Percentiles rank a stretch among this genome's conserved stretches.
phyloP scores from a whole-genome alignment of 306 rosid species.

The Vigna angularis region DNA sequence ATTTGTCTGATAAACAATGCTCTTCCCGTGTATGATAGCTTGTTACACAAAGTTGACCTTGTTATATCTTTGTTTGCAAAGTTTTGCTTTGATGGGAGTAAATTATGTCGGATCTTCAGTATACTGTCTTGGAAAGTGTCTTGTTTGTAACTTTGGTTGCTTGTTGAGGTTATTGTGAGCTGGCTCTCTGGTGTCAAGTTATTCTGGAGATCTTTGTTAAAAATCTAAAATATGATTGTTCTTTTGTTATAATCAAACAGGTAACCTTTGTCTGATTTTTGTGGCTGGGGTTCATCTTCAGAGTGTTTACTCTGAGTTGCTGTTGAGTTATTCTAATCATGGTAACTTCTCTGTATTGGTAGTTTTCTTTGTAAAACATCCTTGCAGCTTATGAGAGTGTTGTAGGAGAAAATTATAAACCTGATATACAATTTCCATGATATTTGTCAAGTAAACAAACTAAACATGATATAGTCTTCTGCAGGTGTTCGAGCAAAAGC shows the following conservation, averaged over 20 bases:
- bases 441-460: constrained; percentile 35
- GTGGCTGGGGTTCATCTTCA: constrained; percentile 46
- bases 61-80: constrained; percentile 4
- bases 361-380: constrained; percentile 35
- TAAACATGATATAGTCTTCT: constrained; percentile 43
- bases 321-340: constrained; percentile 43
- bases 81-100: constrained; percentile 24
- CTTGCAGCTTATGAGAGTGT: constrained; percentile 29
- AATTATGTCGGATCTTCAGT: constrained; percentile 10
- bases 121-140: constrained; percentile 21
- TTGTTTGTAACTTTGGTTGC: constrained; percentile 3
- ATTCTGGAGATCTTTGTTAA: constrained; percentile 29
- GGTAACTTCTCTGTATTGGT: constrained; percentile 45
- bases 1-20: constrained; percentile 22
- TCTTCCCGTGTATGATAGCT: constrained; percentile 19
- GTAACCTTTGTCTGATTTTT: constrained; percentile 41
- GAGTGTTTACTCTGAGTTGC: constrained; percentile 48
- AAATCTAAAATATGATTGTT: constrained; percentile 44
- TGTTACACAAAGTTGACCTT: not conserved
- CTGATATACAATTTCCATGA: constrained; percentile 13
- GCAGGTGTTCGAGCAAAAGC: constrained; percentile 78
- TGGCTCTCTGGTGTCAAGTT: constrained; percentile 37
- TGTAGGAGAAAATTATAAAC: constrained; percentile 21
- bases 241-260: constrained; percentile 41
- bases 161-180: constrained; percentile 27